Conservation (phyloP, 73 alveolate genomes). For the Blepharisma stoltei region DNA sequence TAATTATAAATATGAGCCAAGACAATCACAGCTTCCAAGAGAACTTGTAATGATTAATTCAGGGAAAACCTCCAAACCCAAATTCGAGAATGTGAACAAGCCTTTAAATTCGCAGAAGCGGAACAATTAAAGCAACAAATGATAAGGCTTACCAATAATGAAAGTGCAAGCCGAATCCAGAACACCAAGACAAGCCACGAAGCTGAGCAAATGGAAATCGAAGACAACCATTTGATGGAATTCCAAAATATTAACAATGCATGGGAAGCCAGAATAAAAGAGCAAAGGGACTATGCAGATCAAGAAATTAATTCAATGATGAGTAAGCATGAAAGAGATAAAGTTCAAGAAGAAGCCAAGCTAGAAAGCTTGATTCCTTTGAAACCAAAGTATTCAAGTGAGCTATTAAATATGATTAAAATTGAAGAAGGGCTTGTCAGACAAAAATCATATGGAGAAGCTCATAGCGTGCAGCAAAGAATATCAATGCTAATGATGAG, state of each 20-base stretch:
- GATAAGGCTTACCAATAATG: too few relatives aligned
- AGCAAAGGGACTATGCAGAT: conserved; percentile 1
- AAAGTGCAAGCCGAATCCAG: too few relatives aligned
- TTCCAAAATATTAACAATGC: background rate
- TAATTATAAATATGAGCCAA: too few relatives aligned
- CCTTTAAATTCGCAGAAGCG: too few relatives aligned
- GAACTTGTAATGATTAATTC: too few relatives aligned
- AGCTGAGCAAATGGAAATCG: conserved; percentile 18
- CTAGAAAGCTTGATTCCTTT: conserved; percentile 47
- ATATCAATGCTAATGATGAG: conserved; percentile 28
- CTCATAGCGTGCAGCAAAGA: conserved; percentile 45
- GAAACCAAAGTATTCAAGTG: conserved; percentile 52
- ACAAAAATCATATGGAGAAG: conserved; percentile 54
- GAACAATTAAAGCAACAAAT: too few relatives aligned
- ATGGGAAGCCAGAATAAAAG: conserved; percentile 16
- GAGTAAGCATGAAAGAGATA: background rate
- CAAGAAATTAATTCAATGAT: background rate
- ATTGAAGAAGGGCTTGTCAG: conserved; percentile 55
- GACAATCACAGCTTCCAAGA: too few relatives aligned
- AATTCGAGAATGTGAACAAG: too few relatives aligned
- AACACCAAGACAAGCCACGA: background rate
- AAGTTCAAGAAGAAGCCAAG: conserved; percentile 31
- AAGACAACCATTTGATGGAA: conserved; percentile 22
- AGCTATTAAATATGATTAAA: conserved; percentile 51
- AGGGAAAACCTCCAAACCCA: too few relatives aligned